These are phyloP conservation scores for Paramecium tetraurelia DNA, from an alignment of 73 alveolate genomes.

Conservation along the genomic window DNA sequence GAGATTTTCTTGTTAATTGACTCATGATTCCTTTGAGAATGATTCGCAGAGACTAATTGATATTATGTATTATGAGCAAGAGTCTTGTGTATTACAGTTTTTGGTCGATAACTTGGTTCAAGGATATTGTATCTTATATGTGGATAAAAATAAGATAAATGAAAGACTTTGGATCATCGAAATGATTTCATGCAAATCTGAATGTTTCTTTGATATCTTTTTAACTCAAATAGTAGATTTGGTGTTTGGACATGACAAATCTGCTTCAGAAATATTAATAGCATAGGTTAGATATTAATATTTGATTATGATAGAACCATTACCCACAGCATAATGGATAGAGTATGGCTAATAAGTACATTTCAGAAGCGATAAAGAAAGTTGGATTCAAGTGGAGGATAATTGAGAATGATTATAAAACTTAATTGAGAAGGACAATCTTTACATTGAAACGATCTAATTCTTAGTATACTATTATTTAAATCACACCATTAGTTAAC, in stretches of 20 bases:
- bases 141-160: neutral
- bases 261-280: neutral
- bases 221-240: neutral
- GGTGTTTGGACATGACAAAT: neutral
- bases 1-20: neutral
- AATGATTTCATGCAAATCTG: neutral
- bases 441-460: neutral
- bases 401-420: slow-evolving; percentile 3
- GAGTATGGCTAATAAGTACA: neutral
- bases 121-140: neutral
- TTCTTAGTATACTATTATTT: neutral
- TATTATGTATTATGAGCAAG: neutral
- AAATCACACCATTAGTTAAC: neutral
- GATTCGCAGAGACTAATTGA: neutral
- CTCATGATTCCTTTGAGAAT: neutral
- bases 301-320: neutral
- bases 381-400: slow-evolving; percentile 25
- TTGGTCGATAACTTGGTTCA: neutral
- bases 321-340: neutral
- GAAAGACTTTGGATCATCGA: neutral
- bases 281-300: neutral
- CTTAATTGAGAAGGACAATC: slow-evolving; percentile 1
- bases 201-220: neutral
- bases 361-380: neutral
- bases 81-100: neutral